Evolutionary conservation across 345 rosid genomes (phyloP).

Genomic region (Populus pruinosa): DNA sequence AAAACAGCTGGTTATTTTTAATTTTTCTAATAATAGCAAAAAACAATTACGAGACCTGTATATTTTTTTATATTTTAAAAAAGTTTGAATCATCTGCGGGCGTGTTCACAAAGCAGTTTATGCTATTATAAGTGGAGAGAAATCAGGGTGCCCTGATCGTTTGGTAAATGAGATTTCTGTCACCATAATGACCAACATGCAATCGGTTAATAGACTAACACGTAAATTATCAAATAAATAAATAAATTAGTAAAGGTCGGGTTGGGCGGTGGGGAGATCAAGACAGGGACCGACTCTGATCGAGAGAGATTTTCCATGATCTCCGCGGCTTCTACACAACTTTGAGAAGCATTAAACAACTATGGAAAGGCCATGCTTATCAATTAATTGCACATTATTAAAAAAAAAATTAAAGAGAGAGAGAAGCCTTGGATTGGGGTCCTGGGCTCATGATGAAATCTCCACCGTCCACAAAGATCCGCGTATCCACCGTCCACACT

Average conservation of each 20-base stretch:
- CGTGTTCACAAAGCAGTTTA: background rate
- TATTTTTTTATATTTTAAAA: too few species aligned
- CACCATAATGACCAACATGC: conserved; percentile 18
- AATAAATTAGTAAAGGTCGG: background rate
- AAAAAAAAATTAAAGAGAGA: background rate
- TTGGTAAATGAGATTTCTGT: background rate
- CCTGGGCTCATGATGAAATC: conserved; percentile 10
- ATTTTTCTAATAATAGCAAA: too few species aligned
- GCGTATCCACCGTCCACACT: conserved; percentile 38
- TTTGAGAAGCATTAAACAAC: background rate
- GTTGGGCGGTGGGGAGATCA: conserved; percentile 19
- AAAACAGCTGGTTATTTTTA: too few species aligned
- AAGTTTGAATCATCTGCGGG: too few species aligned
- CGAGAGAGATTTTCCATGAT: conserved; percentile 34
- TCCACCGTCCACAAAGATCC: conserved; percentile 34
- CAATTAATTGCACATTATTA: too few species aligned
- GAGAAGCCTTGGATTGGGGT: too few species aligned
- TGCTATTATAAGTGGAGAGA: background rate
- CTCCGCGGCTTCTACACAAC: conserved; percentile 4
- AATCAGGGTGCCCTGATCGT: background rate
- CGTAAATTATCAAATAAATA: background rate
- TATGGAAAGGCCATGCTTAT: background rate
- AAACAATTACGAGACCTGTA: too few species aligned
- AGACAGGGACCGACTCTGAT: conserved; percentile 11
- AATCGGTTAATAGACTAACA: background rate